A percentile compares a stretch with the other conserved stretches of the same genome.
These are phyloP conservation scores for Lentithecium fluviatile DNA, from an alignment of 495 filamentous ascomycete species.

Conservation along the genomic window DNA sequence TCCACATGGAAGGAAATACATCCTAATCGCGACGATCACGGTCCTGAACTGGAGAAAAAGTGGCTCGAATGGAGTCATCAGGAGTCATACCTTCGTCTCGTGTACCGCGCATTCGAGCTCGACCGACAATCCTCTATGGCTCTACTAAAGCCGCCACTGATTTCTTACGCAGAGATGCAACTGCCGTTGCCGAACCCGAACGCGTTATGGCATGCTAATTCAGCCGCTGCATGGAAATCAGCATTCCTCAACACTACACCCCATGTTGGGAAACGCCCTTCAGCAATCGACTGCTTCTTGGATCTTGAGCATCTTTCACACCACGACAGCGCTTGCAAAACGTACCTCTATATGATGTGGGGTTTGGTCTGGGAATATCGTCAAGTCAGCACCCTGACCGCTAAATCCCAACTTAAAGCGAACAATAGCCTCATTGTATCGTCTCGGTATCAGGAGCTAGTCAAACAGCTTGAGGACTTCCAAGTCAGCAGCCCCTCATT, in stretches of 20 bases:
- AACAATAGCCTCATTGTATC: constrained; percentile 50
- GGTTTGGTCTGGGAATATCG: constrained; percentile 60
- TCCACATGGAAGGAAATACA: constrained; percentile 51
- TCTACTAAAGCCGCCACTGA: constrained; percentile 55
- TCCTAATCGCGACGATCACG: constrained; percentile 48
- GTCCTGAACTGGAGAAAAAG: constrained; percentile 52
- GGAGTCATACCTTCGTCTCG: constrained; percentile 48
- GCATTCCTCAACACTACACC: constrained; percentile 44
- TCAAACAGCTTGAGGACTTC: constrained; percentile 48
- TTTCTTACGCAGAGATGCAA: constrained; percentile 64
- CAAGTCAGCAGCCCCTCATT: constrained; percentile 41
- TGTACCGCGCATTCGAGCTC: constrained; percentile 56
- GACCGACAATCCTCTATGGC: constrained; percentile 61
- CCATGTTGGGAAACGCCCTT: constrained; percentile 23
- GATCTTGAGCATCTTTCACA: constrained; percentile 46
- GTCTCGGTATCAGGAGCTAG: constrained; percentile 55
- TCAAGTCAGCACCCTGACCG: constrained; percentile 51
- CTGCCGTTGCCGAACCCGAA: constrained; percentile 57
- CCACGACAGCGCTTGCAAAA: constrained; percentile 50
- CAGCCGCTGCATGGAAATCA: constrained; percentile 57
- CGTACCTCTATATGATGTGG: constrained; percentile 59
- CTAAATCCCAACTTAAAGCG: constrained; percentile 42
- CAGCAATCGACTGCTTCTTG: constrained; percentile 13
- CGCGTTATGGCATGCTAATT: constrained; percentile 56
- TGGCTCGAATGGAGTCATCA: constrained; percentile 57